Evolutionary conservation across 2,329 filamentous ascomycete genomes (phyloP).

Genomic region (Berkeleyomyces basicola): DNA sequence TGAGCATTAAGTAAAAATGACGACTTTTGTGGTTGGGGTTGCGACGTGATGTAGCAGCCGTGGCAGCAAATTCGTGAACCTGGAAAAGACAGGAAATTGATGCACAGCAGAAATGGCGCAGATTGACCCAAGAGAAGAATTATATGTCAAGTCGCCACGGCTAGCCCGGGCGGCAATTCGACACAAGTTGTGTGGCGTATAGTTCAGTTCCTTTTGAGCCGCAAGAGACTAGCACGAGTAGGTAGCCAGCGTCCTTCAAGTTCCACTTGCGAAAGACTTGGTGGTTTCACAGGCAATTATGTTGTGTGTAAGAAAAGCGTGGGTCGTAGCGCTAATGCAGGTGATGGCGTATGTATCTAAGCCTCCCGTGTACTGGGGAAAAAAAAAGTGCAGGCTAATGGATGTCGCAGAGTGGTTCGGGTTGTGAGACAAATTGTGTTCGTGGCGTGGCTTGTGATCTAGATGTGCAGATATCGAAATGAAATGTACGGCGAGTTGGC

Average conservation of each 20-base stretch:
- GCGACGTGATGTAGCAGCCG: background rate
- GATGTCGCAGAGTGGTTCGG: background rate
- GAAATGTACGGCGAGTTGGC: too few relatives aligned
- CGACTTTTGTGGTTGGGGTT: background rate
- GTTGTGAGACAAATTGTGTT: background rate
- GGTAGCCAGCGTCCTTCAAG: background rate
- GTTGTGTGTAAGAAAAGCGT: background rate
- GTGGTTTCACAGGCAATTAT: background rate
- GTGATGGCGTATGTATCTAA: background rate
- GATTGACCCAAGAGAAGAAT: background rate
- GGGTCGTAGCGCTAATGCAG: background rate
- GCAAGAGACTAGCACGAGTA: background rate
- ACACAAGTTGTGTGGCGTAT: background rate
- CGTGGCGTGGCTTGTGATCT: too few relatives aligned
- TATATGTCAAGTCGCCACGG: background rate
- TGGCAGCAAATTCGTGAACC: background rate
- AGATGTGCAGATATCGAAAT: too few relatives aligned
- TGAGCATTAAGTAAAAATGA: conserved; percentile 3
- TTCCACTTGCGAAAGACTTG: background rate
- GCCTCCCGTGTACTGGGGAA: background rate
- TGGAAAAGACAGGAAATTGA: background rate
- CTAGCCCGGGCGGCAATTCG: background rate
- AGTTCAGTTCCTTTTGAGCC: background rate
- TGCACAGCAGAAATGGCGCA: background rate
- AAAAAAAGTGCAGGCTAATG: background rate